Evolutionary conservation across 2,329 filamentous ascomycete genomes (phyloP).

Genomic region (Thielaviopsis populi): DNA sequence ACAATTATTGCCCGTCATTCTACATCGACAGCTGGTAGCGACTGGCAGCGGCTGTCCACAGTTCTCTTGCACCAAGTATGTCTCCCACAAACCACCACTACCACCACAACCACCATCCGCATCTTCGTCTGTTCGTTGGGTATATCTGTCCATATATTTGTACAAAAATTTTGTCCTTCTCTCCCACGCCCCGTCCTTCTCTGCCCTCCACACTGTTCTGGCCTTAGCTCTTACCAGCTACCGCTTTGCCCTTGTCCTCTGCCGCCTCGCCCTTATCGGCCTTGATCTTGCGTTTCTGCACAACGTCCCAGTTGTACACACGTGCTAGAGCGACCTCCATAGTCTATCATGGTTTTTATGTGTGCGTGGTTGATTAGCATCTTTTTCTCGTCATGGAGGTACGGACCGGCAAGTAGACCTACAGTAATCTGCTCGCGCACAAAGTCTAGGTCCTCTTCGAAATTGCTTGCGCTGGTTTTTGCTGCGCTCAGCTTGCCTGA

Average conservation of each 20-base stretch:
- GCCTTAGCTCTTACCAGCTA: constrained; percentile 20
- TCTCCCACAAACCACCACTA: background rate
- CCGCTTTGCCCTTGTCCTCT: constrained; percentile 27
- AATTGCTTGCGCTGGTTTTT: constrained; percentile 66
- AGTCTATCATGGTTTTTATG: constrained; percentile 45
- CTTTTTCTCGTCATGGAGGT: background rate
- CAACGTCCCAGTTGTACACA: constrained; percentile 99
- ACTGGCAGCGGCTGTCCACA: background rate
- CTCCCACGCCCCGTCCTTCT: background rate
- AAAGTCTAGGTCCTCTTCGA: constrained; percentile 93
- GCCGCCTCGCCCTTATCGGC: constrained; percentile 39
- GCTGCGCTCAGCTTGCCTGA: constrained; percentile 64
- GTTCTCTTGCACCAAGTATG: background rate
- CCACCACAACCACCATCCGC: background rate
- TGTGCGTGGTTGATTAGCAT: background rate
- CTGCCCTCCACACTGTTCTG: background rate
- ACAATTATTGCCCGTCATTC: no score
- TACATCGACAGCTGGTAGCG: background rate
- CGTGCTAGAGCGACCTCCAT: constrained; percentile 91
- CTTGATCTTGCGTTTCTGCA: constrained; percentile 86
- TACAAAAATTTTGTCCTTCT: background rate
- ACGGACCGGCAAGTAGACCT: constrained; percentile 23
- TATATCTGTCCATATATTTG: background rate
- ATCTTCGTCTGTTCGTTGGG: background rate
- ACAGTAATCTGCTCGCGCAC: constrained; percentile 92